phyloP scores from a whole-genome alignment of 768 basidiomycete species.

The Lentinula detonsa region DNA sequence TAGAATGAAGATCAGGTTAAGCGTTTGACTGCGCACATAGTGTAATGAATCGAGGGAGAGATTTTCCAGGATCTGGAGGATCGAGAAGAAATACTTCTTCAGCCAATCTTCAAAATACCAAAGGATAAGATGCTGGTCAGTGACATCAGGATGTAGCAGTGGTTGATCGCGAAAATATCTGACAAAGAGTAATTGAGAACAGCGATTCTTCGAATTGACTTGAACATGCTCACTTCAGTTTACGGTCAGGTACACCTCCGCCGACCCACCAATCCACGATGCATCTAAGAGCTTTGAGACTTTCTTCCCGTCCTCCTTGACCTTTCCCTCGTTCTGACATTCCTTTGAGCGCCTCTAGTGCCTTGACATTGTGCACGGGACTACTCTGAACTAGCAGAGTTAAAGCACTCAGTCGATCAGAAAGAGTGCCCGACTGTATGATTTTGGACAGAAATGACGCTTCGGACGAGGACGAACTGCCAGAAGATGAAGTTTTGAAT shows the following conservation, averaged over 20 bases:
- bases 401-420: constrained; percentile 86
- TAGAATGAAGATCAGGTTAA: constrained; percentile 72
- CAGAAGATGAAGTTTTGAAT: constrained; percentile 46
- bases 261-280: constrained; percentile 98
- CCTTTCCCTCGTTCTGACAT: constrained; percentile 77
- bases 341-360: constrained; percentile 65
- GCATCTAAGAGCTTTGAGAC: constrained; percentile 83
- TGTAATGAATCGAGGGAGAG: constrained; percentile 80
- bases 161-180: constrained; percentile 94
- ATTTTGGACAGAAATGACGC: constrained; percentile 79
- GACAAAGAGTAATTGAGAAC: not conserved
- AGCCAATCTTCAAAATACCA: constrained; percentile 98
- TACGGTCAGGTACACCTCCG: constrained; percentile 83
- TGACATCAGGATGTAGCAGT: constrained; percentile 51
- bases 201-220: not conserved
- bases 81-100: constrained; percentile 92
- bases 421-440: constrained; percentile 82
- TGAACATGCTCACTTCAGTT: constrained; percentile 61
- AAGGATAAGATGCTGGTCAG: constrained; percentile 66
- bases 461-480: constrained; percentile 67
- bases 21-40: constrained; percentile 82
- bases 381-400: constrained; percentile 85
- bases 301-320: constrained; percentile 90
- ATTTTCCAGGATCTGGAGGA: constrained; percentile 79
- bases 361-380: constrained; percentile 79